Evolutionary conservation across 1,139 yeast species (phyloP).

Genomic region (Sugiyamaella paludigena): DNA sequence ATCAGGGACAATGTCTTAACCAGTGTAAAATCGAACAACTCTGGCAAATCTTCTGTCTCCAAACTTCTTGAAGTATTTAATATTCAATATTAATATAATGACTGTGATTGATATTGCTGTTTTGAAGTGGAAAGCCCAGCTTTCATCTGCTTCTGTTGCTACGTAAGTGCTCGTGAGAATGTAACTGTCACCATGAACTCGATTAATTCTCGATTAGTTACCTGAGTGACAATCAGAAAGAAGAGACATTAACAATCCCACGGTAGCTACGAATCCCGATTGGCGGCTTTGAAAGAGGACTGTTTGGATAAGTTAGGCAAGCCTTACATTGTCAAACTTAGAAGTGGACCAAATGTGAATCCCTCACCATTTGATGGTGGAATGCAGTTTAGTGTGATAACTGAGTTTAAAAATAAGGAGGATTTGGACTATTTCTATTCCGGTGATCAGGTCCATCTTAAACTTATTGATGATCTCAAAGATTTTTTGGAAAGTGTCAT

Average conservation of each 20-base stretch:
- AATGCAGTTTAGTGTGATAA: slow-evolving; percentile 3
- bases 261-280: background rate
- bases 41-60: too few species aligned
- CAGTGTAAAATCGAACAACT: too few species aligned
- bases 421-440: slow-evolving; percentile 7
- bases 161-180: slow-evolving; percentile 1
- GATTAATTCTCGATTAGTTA: background rate
- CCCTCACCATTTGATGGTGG: slow-evolving; percentile 11
- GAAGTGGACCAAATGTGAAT: slow-evolving; percentile 9
- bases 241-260: background rate
- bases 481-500: background rate
- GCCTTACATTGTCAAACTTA: slow-evolving; percentile 5
- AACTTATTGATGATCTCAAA: background rate
- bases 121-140: slow-evolving; percentile 10
- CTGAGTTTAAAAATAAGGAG: slow-evolving; percentile 4
- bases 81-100: too few species aligned
- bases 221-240: background rate
- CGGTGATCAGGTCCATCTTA: slow-evolving; percentile 8
- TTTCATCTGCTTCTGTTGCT: background rate
- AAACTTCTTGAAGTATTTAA: too few species aligned
- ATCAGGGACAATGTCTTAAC: too few species aligned
- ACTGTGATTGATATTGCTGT: slow-evolving; percentile 7
- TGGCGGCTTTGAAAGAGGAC: background rate
- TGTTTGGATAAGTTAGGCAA: slow-evolving; percentile 7
- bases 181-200: background rate